Evolutionary conservation across 2,329 filamentous ascomycete species (phyloP).

Genomic region (Monilinia aucupariae): DNA sequence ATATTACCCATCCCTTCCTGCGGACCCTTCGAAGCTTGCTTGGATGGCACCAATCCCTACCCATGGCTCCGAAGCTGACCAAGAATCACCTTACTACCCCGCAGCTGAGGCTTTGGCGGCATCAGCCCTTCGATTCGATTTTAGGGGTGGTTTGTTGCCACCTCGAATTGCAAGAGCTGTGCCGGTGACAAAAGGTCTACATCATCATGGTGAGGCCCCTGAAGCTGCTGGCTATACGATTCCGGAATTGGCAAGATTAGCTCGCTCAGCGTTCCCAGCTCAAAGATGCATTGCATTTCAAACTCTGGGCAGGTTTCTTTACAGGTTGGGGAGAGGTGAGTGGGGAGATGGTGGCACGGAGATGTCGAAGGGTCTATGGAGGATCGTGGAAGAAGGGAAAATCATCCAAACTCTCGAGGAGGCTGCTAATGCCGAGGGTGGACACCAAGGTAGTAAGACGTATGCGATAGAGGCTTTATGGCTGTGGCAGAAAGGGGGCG

Average conservation of each 20-base stretch:
- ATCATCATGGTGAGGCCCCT: constrained; percentile 89
- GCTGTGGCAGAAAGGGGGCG: constrained; percentile 52
- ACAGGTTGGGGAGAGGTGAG: constrained; percentile 68
- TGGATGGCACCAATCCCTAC: constrained; percentile 80
- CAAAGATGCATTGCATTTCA: constrained; percentile 91
- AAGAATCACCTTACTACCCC: constrained; percentile 76
- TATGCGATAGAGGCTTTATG: constrained; percentile 88
- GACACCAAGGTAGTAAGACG: constrained; percentile 73
- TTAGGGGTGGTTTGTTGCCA: constrained; percentile 72
- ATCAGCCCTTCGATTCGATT: constrained; percentile 80
- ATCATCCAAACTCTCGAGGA: constrained; percentile 72
- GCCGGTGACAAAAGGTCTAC: constrained; percentile 72
- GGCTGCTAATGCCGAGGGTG: constrained; percentile 61
- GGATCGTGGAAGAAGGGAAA: constrained; percentile 66
- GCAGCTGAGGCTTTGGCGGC: constrained; percentile 65
- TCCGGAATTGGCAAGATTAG: constrained; percentile 73
- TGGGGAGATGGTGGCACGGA: constrained; percentile 62
- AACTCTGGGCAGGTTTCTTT: constrained; percentile 79
- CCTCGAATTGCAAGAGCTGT: constrained; percentile 69
- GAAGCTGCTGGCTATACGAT: constrained; percentile 94
- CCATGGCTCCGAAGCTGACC: constrained; percentile 57
- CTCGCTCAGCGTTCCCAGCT: constrained; percentile 74
- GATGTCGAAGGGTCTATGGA: constrained; percentile 77
- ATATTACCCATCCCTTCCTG: constrained; percentile 84
- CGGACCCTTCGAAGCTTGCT: constrained; percentile 77